phyloP scores from a whole-genome alignment of 2,329 filamentous ascomycete genomes.

The Tolypocladium endophyticum region DNA sequence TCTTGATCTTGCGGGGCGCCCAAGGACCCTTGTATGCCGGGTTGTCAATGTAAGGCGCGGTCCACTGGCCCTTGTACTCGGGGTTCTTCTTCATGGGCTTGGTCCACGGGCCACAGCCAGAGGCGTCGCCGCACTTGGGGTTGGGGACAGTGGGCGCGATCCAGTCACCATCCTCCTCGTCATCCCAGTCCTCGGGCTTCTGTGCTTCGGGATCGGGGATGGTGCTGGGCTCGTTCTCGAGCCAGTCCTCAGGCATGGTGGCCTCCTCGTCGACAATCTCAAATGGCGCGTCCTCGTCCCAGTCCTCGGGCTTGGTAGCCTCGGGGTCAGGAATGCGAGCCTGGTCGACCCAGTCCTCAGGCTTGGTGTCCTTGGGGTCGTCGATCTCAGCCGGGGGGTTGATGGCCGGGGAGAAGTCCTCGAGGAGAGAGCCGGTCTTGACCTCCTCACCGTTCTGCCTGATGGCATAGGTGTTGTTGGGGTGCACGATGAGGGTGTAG shows the following conservation, averaged over 20 bases:
- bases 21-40: slow-evolving; percentile 95
- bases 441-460: slow-evolving; percentile 81
- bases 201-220: slow-evolving; percentile 86
- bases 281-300: slow-evolving; percentile 96
- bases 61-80: slow-evolving; percentile 98
- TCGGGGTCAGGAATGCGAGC: slow-evolving; percentile 84
- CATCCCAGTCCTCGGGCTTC: slow-evolving; percentile 99
- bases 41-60: slow-evolving; percentile 87
- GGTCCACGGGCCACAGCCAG: slow-evolving; percentile 89
- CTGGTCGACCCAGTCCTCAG: slow-evolving; percentile 91
- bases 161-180: slow-evolving; percentile 99
- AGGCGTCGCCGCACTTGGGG: slow-evolving; percentile 87
- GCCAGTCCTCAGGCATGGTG: slow-evolving; percentile 88
- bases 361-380: slow-evolving; percentile 87
- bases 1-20: slow-evolving; percentile 91
- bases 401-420: slow-evolving; percentile 88
- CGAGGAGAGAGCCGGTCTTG: slow-evolving; percentile 83
- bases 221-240: slow-evolving; percentile 74
- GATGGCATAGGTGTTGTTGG: slow-evolving; percentile 91
- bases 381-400: slow-evolving; percentile 94
- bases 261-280: slow-evolving; percentile 94
- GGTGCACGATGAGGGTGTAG: slow-evolving; percentile 93
- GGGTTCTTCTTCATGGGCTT: slow-evolving; percentile 91
- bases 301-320: slow-evolving; percentile 93
- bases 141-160: slow-evolving; percentile 81